Base-by-base conservation (phyloP, 352 stramenopile genomes). In the Phytophthora fragariae region DNA sequence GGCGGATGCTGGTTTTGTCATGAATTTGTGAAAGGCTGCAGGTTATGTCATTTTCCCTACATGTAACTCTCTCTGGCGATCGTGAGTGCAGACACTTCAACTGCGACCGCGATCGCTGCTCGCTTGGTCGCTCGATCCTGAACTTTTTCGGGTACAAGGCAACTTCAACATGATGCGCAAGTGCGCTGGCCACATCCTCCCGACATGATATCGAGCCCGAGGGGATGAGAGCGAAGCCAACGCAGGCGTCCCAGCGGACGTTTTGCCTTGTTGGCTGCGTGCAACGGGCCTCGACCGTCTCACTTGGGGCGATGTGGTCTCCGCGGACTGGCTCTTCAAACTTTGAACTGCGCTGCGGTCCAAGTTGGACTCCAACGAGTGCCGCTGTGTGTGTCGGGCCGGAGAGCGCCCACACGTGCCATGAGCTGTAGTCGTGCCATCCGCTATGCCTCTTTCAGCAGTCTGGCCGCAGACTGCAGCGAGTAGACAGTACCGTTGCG, bases 91-190 rank as follows among this genome's bases (percentile, higher is more conserved):
- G 8, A 57, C 24, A 41, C 35, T 14, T 39, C 10, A 21, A 57
- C 8, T 17, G 21, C 50, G 50, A 5, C 7, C 5, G 8, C 44
- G 50, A 21, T 68, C 62, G 52, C 41, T 62, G 46, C 37, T 62
- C 27, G 58, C 21, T 39, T 56, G 46, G 29, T 47, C 10, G 17
- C 27, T 27, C 27, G 35, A 41, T 41, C 35, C 11, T 41, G 35
- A 27, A 41, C 10, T 14, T 41, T 41, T 15, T 41, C 35, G 14
- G 35, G 10, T 41, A 58, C 49, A 63, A 66, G 56, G 65, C 57
- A 67, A 72, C 57, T 72, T 67, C 65, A 72, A 72, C 47, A 50
- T 60, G 57, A 62, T 46, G 41, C 7, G 53, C 49, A 37, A 37
- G 24, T 27, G 24, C 24, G 24, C 24, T 27, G 24, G 24, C 24